Percentiles rank a stretch among this genome's conserved stretches.
Evolutionary conservation across 1,284 basidiomycete species (phyloP).

Genomic region (Phylloboletellus chloephorus): DNA sequence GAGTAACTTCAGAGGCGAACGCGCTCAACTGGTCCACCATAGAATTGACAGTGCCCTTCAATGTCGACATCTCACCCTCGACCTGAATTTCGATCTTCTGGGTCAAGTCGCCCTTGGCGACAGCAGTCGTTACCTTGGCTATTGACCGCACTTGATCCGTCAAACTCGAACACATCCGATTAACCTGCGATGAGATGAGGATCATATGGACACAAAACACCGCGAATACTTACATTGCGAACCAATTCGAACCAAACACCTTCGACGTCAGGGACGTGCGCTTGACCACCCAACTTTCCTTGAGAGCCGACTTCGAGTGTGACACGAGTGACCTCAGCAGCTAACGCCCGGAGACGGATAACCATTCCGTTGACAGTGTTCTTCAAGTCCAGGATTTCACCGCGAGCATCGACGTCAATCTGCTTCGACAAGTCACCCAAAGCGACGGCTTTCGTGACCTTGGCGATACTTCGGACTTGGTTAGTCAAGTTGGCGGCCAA

Average conservation of each 20-base stretch:
- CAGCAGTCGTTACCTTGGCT: conserved; percentile 88
- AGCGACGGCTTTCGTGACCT: conserved; percentile 97
- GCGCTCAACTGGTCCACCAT: conserved; percentile 89
- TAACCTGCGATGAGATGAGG: conserved; percentile 50
- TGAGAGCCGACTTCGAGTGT: conserved; percentile 89
- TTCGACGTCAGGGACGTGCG: conserved; percentile 89
- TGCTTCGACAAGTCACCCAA: conserved; percentile 92
- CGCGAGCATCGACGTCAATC: conserved; percentile 94
- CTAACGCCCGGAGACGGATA: conserved; percentile 80
- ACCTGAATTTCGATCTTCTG: conserved; percentile 89
- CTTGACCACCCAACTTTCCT: conserved; percentile 90
- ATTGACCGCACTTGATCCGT: conserved; percentile 95
- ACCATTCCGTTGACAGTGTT: conserved; percentile 99
- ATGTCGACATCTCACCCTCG: conserved; percentile 86
- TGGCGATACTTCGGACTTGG: conserved; percentile 92
- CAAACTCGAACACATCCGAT: conserved; percentile 89
- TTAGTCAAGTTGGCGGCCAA: conserved; percentile 92
- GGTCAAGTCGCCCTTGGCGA: conserved; percentile 83
- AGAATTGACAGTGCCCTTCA: conserved; percentile 81
- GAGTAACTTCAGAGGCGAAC: conserved; percentile 92
- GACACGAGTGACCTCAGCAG: conserved; percentile 94
- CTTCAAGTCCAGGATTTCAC: conserved; percentile 96
- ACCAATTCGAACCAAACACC: conserved; percentile 94
- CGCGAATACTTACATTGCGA: conserved; percentile 59
- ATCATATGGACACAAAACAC: neutral